Evolutionary conservation across 306 rosid species (phyloP).

Genomic region (Mimosa pudica): DNA sequence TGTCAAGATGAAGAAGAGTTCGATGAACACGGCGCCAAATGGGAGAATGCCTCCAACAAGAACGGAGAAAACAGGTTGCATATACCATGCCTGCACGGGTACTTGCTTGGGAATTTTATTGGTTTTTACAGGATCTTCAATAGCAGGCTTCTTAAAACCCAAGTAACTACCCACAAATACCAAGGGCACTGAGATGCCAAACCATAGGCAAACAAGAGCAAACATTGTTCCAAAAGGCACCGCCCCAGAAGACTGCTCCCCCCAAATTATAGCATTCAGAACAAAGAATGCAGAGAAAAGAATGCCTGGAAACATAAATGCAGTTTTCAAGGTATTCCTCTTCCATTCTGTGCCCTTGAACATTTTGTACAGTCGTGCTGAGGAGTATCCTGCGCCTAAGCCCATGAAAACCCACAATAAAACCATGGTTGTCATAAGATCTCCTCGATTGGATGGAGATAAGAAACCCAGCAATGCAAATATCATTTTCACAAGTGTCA

Average conservation of each 20-base stretch:
- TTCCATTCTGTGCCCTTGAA: slow-evolving; percentile 99
- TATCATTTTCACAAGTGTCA: slow-evolving; percentile 98
- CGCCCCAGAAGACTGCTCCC: slow-evolving; percentile 95
- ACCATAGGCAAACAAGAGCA: slow-evolving; percentile 95
- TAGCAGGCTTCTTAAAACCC: slow-evolving; percentile 89
- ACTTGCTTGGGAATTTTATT: slow-evolving; percentile 96
- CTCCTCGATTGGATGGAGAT: slow-evolving; percentile 99
- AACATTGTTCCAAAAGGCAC: slow-evolving; percentile 99
- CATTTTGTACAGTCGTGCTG: slow-evolving; percentile 97
- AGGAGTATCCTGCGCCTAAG: slow-evolving; percentile 93
- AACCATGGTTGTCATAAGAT: slow-evolving; percentile 99
- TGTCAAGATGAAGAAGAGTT: slow-evolving; percentile 96
- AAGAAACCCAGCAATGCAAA: slow-evolving; percentile 97
- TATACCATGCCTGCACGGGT: slow-evolving; percentile 99
- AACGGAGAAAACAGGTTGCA: slow-evolving; percentile 89
- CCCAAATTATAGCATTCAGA: slow-evolving; percentile 95
- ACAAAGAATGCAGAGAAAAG: slow-evolving; percentile 86
- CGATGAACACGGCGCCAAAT: slow-evolving; percentile 96
- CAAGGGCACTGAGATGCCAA: slow-evolving; percentile 95
- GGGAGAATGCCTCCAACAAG: slow-evolving; percentile 99
- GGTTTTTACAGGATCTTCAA: slow-evolving; percentile 98
- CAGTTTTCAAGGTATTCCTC: slow-evolving; percentile 93
- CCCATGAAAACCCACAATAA: slow-evolving; percentile 99
- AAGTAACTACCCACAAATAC: slow-evolving; percentile 97
- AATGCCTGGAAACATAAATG: slow-evolving; percentile 97